A percentile compares a stretch with the other conserved stretches of the same genome.
These are phyloP conservation scores for Spongospora subterranea DNA, from an alignment of 208 protist species.

Conservation along the genomic window DNA sequence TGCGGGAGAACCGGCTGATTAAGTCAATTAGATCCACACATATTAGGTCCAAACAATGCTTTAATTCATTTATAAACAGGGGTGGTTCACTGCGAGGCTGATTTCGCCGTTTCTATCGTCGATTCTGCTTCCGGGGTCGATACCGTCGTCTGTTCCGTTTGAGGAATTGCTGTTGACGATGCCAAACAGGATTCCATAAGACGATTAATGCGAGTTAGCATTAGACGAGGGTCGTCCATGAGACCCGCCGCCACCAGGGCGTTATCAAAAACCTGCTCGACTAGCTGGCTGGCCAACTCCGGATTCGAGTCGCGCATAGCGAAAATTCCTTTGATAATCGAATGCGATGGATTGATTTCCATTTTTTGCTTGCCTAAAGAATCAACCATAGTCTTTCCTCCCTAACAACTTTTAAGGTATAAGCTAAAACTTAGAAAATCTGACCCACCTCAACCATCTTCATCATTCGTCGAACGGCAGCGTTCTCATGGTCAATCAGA, in stretches of 20 bases:
- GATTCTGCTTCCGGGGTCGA: too few species aligned
- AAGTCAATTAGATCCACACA: too few species aligned
- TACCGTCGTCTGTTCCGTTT: too few species aligned
- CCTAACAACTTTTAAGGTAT: not conserved
- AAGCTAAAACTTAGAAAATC: not conserved
- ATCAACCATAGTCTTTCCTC: conserved; percentile 28
- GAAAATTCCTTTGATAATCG: conserved; percentile 58
- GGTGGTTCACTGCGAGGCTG: too few species aligned
- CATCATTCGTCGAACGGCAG: conserved; percentile 66
- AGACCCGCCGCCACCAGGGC: conserved; percentile 66
- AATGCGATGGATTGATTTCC: conserved; percentile 66
- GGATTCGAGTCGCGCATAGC: not conserved
- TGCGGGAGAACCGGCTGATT: too few species aligned
- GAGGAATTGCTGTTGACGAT: conserved; percentile 8
- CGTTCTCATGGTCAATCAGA: conserved; percentile 58
- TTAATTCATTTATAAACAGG: too few species aligned
- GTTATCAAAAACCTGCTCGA: conserved; percentile 66
- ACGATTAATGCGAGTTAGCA: conserved; percentile 59
- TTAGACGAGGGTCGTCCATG: conserved; percentile 64
- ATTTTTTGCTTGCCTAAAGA: conserved; percentile 59
- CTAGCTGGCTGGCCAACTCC: conserved; percentile 27
- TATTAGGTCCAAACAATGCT: too few species aligned
- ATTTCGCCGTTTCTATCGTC: too few species aligned
- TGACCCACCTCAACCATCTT: conserved; percentile 58
- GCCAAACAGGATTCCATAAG: conserved; percentile 50